phyloP scores from a whole-genome alignment of 2,329 filamentous ascomycete genomes.

The Camptophora hylomeconis region DNA sequence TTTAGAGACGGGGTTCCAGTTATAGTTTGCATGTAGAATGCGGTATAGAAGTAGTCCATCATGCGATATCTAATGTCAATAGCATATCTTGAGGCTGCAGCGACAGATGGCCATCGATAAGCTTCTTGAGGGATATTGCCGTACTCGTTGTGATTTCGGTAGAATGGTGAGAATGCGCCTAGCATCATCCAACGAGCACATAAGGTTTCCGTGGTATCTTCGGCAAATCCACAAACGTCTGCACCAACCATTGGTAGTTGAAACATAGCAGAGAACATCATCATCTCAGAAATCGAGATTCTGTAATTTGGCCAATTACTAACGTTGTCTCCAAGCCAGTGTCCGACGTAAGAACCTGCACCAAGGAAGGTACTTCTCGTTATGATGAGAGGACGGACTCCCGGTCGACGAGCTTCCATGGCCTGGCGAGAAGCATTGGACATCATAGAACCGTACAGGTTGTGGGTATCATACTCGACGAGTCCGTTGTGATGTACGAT shows the following conservation, averaged over 20 bases:
- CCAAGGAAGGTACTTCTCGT: conserved; percentile 66
- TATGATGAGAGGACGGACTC: conserved; percentile 55
- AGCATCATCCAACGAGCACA: conserved; percentile 65
- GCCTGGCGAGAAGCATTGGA: conserved; percentile 49
- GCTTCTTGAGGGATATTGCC: conserved; percentile 52
- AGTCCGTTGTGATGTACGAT: conserved; percentile 55
- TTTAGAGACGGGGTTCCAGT: conserved; percentile 54
- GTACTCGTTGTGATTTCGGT: conserved; percentile 56
- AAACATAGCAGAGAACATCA: conserved; percentile 51
- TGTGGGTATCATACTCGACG: conserved; percentile 62
- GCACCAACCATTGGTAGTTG: conserved; percentile 56
- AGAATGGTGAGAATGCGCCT: conserved; percentile 63
- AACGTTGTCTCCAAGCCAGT: conserved; percentile 52
- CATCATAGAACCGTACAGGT: conserved; percentile 69
- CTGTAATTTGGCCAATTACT: conserved; percentile 47
- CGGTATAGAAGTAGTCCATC: conserved; percentile 71
- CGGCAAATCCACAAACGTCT: conserved; percentile 67
- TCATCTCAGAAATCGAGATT: conserved; percentile 43
- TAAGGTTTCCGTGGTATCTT: conserved; percentile 52
- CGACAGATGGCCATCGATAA: conserved; percentile 54
- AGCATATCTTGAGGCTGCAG: conserved; percentile 51
- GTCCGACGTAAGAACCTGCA: conserved; percentile 46
- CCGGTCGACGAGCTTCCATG: conserved; percentile 53
- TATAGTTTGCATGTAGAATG: conserved; percentile 45
- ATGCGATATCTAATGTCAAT: conserved; percentile 62